Base-by-base conservation (phyloP, 73 alveolate species). In the Stentor coeruleus region DNA sequence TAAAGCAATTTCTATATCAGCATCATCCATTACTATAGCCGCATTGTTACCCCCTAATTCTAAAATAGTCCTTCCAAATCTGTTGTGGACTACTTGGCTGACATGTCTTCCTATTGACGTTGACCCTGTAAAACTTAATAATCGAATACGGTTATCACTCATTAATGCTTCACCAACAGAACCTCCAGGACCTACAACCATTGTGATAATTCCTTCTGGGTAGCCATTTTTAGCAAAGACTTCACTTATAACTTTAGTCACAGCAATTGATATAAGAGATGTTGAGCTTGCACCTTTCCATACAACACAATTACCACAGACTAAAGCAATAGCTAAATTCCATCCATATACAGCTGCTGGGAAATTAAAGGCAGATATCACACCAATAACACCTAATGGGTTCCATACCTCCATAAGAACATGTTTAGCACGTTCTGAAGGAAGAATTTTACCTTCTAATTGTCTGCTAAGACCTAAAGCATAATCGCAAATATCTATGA, bases 11-110 rank as follows among this genome's bases (percentile, higher is more conserved):
- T 93, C 98, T 14, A 88, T 77, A 74, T 94, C 87, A 3, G 96
- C 97, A 88, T 94, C 99, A 59, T 87, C 95, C 92, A 89, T 88
- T 35, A 94, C 87, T 39, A 94, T 84, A 59, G 88, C 87, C 2
- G 97, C 97, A 84, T 94, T 94, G 87, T 94, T 94, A 57, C 99
- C 99, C 49, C 99, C 99, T 40, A 94, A 87, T 84, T 94, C 99
- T 20, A 94, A 88, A 76, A 94, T 77, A 20, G 92, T 80, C 82
- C 91, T 87, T 28, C 98, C 99, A 73, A 94, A 93, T 89, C 99
- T 82, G 59, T 59, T 58, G 76, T 86, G 89, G 26, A 94, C 99
- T 31, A 86, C 92, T 72, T 74, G 86, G 38, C 91, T 57, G 38
- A 94, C 88, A 49, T 57, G 59, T 88, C 93, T 85, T 66, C 97